Conservation (phyloP, 805 yeast genomes). For the Metschnikowia lunata region DNA sequence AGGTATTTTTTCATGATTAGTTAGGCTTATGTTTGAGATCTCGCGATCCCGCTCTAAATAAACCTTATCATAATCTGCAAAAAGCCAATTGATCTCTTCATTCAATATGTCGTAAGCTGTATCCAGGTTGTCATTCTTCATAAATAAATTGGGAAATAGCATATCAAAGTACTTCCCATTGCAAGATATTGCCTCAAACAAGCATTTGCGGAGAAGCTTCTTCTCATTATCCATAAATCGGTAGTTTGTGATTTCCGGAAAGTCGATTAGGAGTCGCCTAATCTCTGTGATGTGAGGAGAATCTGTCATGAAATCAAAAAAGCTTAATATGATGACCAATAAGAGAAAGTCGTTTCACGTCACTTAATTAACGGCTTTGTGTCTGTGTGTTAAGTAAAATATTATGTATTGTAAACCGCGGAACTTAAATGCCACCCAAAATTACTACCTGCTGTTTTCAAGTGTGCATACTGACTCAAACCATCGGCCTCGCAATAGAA, state of each 20-base stretch:
- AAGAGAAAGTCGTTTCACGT: too few species aligned
- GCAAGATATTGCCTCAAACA: slow-evolving; percentile 41
- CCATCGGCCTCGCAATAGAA: too few species aligned
- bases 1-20: slow-evolving; percentile 58
- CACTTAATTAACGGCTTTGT: too few species aligned
- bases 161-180: slow-evolving; percentile 36
- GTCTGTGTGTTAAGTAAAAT: too few species aligned
- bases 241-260: slow-evolving; percentile 34
- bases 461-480: too few species aligned
- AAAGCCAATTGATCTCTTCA: slow-evolving; percentile 30
- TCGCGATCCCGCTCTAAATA: slow-evolving; percentile 16
- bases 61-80: slow-evolving; percentile 26
- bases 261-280: slow-evolving; percentile 32
- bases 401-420: too few species aligned
- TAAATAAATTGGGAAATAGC: slow-evolving; percentile 33
- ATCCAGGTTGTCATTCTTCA: too few species aligned
- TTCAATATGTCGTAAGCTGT: slow-evolving; percentile 15
- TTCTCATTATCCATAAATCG: slow-evolving; percentile 26
- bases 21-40: slow-evolving; percentile 16
- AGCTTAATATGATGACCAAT: too few species aligned
- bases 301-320: slow-evolving; percentile 4
- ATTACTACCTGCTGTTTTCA: too few species aligned
- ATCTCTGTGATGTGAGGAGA: slow-evolving; percentile 5
- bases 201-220: slow-evolving; percentile 35
- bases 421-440: too few species aligned